Base-by-base conservation (phyloP, 2,329 filamentous ascomycete species). In the Epichloe sylvatica region DNA sequence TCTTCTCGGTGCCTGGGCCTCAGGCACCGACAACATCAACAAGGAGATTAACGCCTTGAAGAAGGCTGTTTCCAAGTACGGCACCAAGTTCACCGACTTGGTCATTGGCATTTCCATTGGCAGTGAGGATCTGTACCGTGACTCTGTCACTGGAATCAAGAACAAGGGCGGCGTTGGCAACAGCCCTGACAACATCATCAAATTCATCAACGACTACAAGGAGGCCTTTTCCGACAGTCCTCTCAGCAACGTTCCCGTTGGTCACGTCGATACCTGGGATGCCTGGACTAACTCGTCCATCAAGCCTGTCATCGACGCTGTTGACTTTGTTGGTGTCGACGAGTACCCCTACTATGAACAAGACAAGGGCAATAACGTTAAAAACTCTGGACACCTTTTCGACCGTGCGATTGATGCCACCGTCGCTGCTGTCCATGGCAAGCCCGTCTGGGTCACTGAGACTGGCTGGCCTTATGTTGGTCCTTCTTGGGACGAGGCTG, bases 231-330 rank as follows among this genome's bases (percentile, higher is more conserved):
- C 72, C 45, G 59, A 59, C 57, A 68, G 62, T 15, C 51, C 64
- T 15, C 66, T 76, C 17, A 55, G 70, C 63, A 70, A 69, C 46
- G 67, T 72, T 52, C 71, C 77, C 46, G 67, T 82, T 53, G 80
- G 80, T 25, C 81, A 84, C 63, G 81, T 84, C 56, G 81, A 85
- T 64, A 84, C 81, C 47, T 83, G 79, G 76, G 79, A 79, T 42
- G 73, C 71, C 44, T 81, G 77, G 77, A 70, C 74, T 44, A 76
- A 84, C 64, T 53, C 63, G 51, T 73, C 72, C 59, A 83, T 82
- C 69, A 72, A 72, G 57, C 64, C 67, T 49, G 79, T 84, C 52
- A 72, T 83, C 54, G 69, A 76, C 51, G 79, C 77, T 49, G 70
- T 76, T 53, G 81, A 85, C 68, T 84, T 76, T 64, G 62, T 84